Evolutionary conservation across 1,284 basidiomycete species (phyloP).

Genomic region (Moesziomyces sp.): DNA sequence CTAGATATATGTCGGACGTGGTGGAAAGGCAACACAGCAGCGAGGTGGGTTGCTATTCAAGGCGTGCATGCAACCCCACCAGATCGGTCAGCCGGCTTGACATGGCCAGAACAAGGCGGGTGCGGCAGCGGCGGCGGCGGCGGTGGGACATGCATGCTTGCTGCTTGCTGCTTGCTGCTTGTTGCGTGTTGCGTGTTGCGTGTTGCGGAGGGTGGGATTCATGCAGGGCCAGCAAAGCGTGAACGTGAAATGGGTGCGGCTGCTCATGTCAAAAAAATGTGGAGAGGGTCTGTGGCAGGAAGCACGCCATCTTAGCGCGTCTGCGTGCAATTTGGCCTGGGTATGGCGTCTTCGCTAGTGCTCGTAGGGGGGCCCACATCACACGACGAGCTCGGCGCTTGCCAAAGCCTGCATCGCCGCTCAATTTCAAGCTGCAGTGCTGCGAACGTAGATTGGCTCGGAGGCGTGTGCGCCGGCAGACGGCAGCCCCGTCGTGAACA

Average conservation of each 20-base stretch:
- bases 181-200: no score
- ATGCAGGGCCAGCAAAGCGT: neutral
- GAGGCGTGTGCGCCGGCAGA: neutral
- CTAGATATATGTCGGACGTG: no score
- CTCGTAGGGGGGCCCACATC: neutral
- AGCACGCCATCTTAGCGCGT: neutral
- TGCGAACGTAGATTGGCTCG: neutral
- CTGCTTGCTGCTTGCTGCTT: no score
- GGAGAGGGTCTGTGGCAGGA: no score
- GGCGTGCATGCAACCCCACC: no score
- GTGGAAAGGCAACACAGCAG: no score
- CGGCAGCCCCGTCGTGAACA: neutral
- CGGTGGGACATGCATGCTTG: no score
- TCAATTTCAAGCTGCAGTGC: neutral
- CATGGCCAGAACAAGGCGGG: neutral
- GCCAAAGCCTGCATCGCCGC: neutral
- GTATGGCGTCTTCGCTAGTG: neutral
- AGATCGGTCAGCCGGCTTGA: neutral
- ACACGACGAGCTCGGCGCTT: neutral
- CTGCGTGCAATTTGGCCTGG: neutral
- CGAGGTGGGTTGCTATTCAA: no score
- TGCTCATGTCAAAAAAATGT: neutral
- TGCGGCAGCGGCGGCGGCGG: conserved; percentile 30
- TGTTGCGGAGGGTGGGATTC: neutral
- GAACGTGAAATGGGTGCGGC: neutral